Conservation (phyloP, 495 filamentous ascomycete species). For the Aspergillus indologenus region DNA sequence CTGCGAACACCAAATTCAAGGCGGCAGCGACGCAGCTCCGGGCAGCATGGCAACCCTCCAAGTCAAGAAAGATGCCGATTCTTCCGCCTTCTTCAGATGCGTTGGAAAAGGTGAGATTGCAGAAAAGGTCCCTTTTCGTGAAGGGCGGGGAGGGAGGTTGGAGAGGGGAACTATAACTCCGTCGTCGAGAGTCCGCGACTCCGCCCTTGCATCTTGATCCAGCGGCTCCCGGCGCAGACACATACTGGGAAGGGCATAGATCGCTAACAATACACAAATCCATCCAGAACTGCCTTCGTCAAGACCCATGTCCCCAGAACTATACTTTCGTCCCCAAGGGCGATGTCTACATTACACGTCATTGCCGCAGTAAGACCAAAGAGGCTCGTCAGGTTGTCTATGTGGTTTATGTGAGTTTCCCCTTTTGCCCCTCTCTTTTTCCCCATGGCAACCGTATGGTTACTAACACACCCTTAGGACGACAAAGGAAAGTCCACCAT, state of each 20-base stretch:
- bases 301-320: slow-evolving; percentile 23
- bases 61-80: slow-evolving; percentile 12
- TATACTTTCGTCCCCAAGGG: slow-evolving; percentile 53
- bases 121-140: neutral
- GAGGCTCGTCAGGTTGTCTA: slow-evolving; percentile 38
- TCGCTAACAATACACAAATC: slow-evolving; percentile 9
- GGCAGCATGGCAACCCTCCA: slow-evolving; percentile 8
- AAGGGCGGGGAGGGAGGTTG: neutral
- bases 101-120: slow-evolving; percentile 20
- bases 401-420: slow-evolving; percentile 39
- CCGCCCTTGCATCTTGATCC: slow-evolving; percentile 10
- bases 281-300: slow-evolving; percentile 31
- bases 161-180: no score
- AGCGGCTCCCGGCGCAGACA: slow-evolving; percentile 7
- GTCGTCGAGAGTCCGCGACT: neutral
- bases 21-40: neutral
- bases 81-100: slow-evolving; percentile 20
- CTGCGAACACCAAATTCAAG: slow-evolving; percentile 6
- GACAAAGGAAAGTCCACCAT: slow-evolving; percentile 30
- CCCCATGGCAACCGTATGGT: neutral
- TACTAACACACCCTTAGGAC: slow-evolving; percentile 25
- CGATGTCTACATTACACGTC: slow-evolving; percentile 47
- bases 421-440: neutral
- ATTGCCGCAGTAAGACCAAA: slow-evolving; percentile 47
- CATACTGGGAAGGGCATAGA: neutral